phyloP scores from a whole-genome alignment of 495 filamentous ascomycete genomes.

The Cercophora scortea region DNA sequence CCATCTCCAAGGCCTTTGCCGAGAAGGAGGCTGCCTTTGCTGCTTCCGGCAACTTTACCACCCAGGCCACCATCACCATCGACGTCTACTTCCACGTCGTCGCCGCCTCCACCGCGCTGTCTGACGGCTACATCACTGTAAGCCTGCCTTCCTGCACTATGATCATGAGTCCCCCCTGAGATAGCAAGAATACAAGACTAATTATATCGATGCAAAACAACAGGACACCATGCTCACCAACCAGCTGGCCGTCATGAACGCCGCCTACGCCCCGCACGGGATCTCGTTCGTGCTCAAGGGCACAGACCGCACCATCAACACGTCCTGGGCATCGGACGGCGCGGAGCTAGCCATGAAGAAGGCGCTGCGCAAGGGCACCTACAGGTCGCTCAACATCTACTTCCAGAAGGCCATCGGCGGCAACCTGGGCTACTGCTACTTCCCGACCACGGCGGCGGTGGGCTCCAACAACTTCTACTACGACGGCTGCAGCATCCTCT shows the following conservation, averaged over 20 bases:
- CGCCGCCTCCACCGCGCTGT: constrained; percentile 31
- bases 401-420: constrained; percentile 46
- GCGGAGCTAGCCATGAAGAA: constrained; percentile 49
- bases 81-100: constrained; percentile 59
- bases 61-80: constrained; percentile 30
- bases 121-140: constrained; percentile 45
- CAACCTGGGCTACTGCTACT: constrained; percentile 53
- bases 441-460: constrained; percentile 24
- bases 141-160: no score
- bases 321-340: constrained; percentile 43
- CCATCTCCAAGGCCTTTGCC: constrained; percentile 21
- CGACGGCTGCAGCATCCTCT: constrained; percentile 56
- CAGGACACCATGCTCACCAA: constrained; percentile 27
- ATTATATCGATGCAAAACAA: no score
- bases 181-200: constrained; percentile 1
- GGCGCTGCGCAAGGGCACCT: constrained; percentile 51
- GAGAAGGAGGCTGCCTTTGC: constrained; percentile 16
- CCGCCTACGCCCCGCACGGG: constrained; percentile 39
- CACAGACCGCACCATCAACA: constrained; percentile 51
- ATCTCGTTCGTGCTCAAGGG: constrained; percentile 46
- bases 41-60: constrained; percentile 14
- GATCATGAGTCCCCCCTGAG: no score
- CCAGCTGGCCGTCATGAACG: constrained; percentile 44
- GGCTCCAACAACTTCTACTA: constrained; percentile 32
- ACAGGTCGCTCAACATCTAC: constrained; percentile 56